A percentile compares a stretch with the other conserved stretches of the same genome.
Conservation (phyloP, 1,284 basidiomycete genomes). For the Rhodotorula sp. region DNA sequence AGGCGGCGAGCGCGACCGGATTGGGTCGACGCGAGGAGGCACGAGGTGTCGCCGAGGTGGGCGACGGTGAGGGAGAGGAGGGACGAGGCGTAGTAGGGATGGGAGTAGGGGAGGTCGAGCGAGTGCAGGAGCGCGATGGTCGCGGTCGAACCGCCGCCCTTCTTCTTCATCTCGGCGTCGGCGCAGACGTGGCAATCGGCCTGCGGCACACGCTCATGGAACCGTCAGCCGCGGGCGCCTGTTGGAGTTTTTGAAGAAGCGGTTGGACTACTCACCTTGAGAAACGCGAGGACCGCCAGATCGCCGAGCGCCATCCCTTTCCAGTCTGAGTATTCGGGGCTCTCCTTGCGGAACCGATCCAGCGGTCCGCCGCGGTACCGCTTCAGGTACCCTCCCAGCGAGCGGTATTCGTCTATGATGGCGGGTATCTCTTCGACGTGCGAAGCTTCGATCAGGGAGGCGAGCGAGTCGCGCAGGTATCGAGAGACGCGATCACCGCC, state of each 20-base stretch:
- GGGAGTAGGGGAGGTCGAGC: slow-evolving; percentile 60
- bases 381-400: slow-evolving; percentile 72
- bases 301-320: slow-evolving; percentile 69
- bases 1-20: slow-evolving; percentile 32
- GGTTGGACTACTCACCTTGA: slow-evolving; percentile 61
- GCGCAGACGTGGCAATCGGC: slow-evolving; percentile 63
- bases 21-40: slow-evolving; percentile 48
- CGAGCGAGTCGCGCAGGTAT: slow-evolving; percentile 75
- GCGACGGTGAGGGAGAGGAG: slow-evolving; percentile 65
- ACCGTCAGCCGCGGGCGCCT: neutral
- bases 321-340: slow-evolving; percentile 11
- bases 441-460: slow-evolving; percentile 73
- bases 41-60: slow-evolving; percentile 84
- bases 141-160: slow-evolving; percentile 73
- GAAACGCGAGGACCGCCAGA: slow-evolving; percentile 77
- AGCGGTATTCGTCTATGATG: slow-evolving; percentile 63
- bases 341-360: slow-evolving; percentile 22
- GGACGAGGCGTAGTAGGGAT: slow-evolving; percentile 49
- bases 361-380: slow-evolving; percentile 78
- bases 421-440: slow-evolving; percentile 65
- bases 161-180: slow-evolving; percentile 55
- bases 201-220: slow-evolving; percentile 38
- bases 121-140: slow-evolving; percentile 86
- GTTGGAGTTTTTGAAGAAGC: neutral
- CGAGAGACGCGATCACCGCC: slow-evolving; percentile 73